Evolutionary conservation across 345 rosid species (phyloP).

Genomic region (Brassica juncea): DNA sequence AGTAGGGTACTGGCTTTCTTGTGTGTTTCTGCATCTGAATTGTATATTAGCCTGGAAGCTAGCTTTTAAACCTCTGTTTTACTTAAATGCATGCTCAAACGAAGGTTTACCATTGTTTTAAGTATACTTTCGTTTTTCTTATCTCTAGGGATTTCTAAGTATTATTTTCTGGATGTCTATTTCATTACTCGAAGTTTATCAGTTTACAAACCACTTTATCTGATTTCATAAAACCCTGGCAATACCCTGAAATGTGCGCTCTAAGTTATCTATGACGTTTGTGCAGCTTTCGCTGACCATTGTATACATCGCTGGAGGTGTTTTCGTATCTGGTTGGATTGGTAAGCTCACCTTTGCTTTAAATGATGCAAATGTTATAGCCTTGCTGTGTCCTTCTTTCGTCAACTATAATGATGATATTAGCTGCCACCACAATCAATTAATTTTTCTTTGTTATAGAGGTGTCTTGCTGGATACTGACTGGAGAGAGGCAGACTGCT

Average conservation of each 20-base stretch:
- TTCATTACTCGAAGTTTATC: neutral
- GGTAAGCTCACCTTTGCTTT: constrained; percentile 55
- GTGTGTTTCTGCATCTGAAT: neutral
- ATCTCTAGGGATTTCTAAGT: neutral
- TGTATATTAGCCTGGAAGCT: neutral
- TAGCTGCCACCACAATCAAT: constrained; percentile 36
- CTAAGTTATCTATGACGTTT: constrained; percentile 27
- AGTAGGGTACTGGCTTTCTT: neutral
- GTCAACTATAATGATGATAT: constrained; percentile 21
- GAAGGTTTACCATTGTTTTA: neutral
- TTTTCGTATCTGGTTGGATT: constrained; percentile 95
- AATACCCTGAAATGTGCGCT: too few species aligned
- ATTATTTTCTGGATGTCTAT: constrained; percentile 6
- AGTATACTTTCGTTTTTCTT: neutral
- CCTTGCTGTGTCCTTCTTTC: constrained; percentile 1
- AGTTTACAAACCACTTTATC: neutral
- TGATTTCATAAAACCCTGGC: neutral
- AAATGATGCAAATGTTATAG: neutral
- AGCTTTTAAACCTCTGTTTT: neutral
- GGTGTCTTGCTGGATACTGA: constrained; percentile 99
- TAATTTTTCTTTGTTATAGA: constrained; percentile 60
- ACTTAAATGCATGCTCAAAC: constrained; percentile 18
- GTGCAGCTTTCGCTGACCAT: constrained; percentile 80
- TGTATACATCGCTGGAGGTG: constrained; percentile 83
- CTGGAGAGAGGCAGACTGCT: constrained; percentile 99